These are phyloP conservation scores for Ceratocystis destructans DNA, from an alignment of 2,329 filamentous ascomycete genomes.

Conservation along the genomic window DNA sequence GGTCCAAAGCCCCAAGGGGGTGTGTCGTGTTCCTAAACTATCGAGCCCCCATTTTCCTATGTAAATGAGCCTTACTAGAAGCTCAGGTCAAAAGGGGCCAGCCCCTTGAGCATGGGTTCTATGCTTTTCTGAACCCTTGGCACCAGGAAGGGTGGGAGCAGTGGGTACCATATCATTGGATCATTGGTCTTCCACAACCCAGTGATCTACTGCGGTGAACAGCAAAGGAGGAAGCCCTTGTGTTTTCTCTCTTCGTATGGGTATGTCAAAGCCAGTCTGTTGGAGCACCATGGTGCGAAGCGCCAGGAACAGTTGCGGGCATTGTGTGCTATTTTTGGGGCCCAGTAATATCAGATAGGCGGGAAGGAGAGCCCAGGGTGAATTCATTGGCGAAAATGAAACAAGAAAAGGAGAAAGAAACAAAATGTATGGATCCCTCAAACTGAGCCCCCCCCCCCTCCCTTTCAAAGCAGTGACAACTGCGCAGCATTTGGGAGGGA, in stretches of 20 bases:
- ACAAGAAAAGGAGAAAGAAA: not conserved
- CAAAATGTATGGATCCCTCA: not conserved
- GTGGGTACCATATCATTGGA: not conserved
- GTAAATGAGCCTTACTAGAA: not conserved
- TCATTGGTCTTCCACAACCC: not conserved
- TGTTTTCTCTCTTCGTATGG: not conserved
- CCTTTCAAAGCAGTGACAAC: constrained; percentile 3
- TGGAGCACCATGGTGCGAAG: not conserved
- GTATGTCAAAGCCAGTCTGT: not conserved
- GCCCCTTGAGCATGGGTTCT: constrained; percentile 6
- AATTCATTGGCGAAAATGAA: not conserved
- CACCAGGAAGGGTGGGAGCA: not conserved
- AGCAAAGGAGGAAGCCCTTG: not conserved
- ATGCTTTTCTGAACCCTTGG: not conserved
- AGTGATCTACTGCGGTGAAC: not conserved
- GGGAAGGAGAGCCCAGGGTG: not conserved
- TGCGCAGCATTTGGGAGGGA: not conserved
- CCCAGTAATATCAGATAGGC: not conserved
- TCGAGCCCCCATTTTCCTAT: not conserved
- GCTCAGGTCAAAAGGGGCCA: constrained; percentile 7
- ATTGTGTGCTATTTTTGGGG: not conserved
- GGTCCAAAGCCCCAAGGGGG: not conserved
- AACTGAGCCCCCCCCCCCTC: not conserved
- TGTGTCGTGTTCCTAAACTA: not conserved
- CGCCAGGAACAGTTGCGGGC: not conserved